phyloP scores from a whole-genome alignment of 345 rosid species.

The Eucalyptus cladocalyx region DNA sequence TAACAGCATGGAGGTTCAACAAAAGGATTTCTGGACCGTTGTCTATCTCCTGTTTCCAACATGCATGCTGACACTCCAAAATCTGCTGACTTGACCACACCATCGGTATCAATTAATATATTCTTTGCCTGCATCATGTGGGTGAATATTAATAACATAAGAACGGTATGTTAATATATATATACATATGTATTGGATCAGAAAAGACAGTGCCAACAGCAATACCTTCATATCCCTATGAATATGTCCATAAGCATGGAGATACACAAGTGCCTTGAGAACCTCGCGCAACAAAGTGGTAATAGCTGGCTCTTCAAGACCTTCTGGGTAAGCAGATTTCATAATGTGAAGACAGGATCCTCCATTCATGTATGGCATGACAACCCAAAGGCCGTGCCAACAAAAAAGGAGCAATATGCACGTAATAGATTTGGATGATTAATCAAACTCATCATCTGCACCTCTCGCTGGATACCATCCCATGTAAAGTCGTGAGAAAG shows the following conservation, averaged over 20 bases:
- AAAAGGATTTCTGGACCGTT: slow-evolving; percentile 87
- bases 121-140: slow-evolving; percentile 62
- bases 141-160: not conserved
- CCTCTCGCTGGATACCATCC: slow-evolving; percentile 95
- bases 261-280: slow-evolving; percentile 91
- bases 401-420: slow-evolving; percentile 80
- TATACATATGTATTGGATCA: not conserved
- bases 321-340: slow-evolving; percentile 67
- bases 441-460: slow-evolving; percentile 83
- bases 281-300: slow-evolving; percentile 77
- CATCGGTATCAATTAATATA: slow-evolving; percentile 63
- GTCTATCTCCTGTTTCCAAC: slow-evolving; percentile 97
- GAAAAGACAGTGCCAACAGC: not conserved
- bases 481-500: slow-evolving; percentile 3
- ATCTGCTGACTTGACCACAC: slow-evolving; percentile 88
- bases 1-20: slow-evolving; percentile 99
- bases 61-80: slow-evolving; percentile 97
- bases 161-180: not conserved
- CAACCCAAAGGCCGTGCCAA: slow-evolving; percentile 80
- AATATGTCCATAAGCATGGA: slow-evolving; percentile 85
- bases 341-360: slow-evolving; percentile 96
- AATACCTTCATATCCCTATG: slow-evolving; percentile 93
- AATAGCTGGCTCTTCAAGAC: slow-evolving; percentile 90
- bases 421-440: slow-evolving; percentile 72
- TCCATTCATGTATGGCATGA: slow-evolving; percentile 97